These are phyloP conservation scores for Tripterygium wilfordii DNA, from an alignment of 177 flowering plant genomes.

Conservation along the genomic window DNA sequence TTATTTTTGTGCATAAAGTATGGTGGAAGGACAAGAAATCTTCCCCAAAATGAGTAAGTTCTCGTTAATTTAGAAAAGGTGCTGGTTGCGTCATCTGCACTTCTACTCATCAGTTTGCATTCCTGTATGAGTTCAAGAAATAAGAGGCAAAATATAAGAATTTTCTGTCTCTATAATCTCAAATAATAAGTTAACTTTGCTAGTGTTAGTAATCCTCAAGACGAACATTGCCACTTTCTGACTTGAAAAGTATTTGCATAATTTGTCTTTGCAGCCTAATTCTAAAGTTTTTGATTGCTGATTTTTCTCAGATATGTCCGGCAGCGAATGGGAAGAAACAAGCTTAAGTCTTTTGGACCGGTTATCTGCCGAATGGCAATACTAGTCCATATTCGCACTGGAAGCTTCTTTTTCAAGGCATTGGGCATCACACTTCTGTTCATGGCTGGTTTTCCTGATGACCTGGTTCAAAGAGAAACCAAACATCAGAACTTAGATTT, in stretches of 20 bases:
- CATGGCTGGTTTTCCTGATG: slow-evolving; percentile 66
- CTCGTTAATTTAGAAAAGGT: not conserved
- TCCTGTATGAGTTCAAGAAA: no score
- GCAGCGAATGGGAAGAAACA: slow-evolving; percentile 59
- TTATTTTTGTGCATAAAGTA: slow-evolving; percentile 61
- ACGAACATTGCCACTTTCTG: not conserved
- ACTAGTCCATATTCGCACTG: slow-evolving; percentile 44
- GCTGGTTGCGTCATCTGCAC: no score
- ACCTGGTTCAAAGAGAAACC: slow-evolving; percentile 50
- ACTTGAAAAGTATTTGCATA: not conserved
- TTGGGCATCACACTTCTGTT: slow-evolving; percentile 60
- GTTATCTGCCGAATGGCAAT: slow-evolving; percentile 46
- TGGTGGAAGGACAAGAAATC: slow-evolving; percentile 63
- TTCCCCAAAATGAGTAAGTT: slow-evolving; percentile 69
- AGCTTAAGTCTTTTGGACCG: slow-evolving; percentile 58
- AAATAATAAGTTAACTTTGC: not conserved
- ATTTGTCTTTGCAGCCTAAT: not conserved
- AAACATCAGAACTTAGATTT: slow-evolving; percentile 52
- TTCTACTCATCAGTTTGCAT: no score
- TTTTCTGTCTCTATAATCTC: not conserved
- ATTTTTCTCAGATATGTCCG: slow-evolving; percentile 45
- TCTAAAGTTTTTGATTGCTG: not conserved
- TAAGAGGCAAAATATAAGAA: no score
- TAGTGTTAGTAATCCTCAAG: no score
- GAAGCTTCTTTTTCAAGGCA: slow-evolving; percentile 70